phyloP scores from a whole-genome alignment of 2,329 filamentous ascomycete genomes.

The Trichoderma simmonsii region DNA sequence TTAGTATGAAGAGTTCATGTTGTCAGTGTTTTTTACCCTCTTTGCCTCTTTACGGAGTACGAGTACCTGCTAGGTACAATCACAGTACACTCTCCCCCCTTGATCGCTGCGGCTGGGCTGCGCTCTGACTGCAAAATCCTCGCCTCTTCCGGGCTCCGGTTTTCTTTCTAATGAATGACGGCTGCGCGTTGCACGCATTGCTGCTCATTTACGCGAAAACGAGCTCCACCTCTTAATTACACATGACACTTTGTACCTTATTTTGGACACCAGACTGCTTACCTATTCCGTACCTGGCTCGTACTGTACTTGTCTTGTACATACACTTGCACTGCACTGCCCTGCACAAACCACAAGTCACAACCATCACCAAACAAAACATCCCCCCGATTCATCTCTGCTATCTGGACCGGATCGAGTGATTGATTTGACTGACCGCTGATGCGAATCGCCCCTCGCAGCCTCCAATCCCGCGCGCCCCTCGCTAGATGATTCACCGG shows the following conservation, averaged over 20 bases:
- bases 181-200: slow-evolving; percentile 11
- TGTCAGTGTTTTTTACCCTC: background rate
- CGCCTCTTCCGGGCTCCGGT: background rate
- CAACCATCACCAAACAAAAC: background rate
- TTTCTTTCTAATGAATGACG: background rate
- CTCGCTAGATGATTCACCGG: slow-evolving; percentile 31
- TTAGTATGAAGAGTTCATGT: background rate
- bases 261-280: background rate
- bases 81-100: background rate
- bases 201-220: slow-evolving; percentile 15
- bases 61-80: too few relatives aligned
- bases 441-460: slow-evolving; percentile 22
- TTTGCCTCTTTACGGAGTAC: background rate
- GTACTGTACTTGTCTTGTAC: background rate
- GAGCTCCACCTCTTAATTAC: background rate
- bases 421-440: slow-evolving; percentile 19
- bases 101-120: background rate
- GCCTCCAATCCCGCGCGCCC: slow-evolving; percentile 9
- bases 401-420: background rate
- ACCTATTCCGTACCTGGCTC: background rate
- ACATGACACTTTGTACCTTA: background rate
- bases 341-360: background rate
- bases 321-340: background rate
- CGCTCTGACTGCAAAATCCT: background rate
- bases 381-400: background rate